Percentiles rank a stretch among this genome's conserved stretches.
phyloP scores from a whole-genome alignment of 2,329 filamentous ascomycete genomes.

The Aspergillus fumigatiaffinis region DNA sequence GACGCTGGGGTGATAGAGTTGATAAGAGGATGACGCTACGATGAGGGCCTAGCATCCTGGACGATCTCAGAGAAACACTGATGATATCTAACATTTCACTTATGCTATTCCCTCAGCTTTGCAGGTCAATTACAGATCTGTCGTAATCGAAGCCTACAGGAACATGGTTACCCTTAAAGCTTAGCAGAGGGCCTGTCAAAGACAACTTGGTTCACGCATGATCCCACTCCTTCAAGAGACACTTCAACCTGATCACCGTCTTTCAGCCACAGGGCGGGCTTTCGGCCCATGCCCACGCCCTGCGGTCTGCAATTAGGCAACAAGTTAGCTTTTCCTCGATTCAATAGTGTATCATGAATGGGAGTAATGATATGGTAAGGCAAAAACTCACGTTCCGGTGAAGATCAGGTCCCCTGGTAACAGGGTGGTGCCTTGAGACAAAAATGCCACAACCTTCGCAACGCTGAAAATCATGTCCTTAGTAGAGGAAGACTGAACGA shows the following conservation, averaged over 20 bases:
- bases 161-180: slow-evolving; percentile 21
- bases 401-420: slow-evolving; percentile 41
- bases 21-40: background rate
- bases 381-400: slow-evolving; percentile 41
- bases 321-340: background rate
- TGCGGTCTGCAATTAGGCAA: slow-evolving; percentile 49
- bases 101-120: background rate
- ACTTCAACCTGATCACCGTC: slow-evolving; percentile 69
- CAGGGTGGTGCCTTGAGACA: slow-evolving; percentile 43
- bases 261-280: slow-evolving; percentile 64
- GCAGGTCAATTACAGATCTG: background rate
- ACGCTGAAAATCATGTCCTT: slow-evolving; percentile 50
- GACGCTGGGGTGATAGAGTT: background rate
- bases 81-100: background rate
- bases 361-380: background rate
- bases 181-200: slow-evolving; percentile 40
- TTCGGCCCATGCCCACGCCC: slow-evolving; percentile 67
- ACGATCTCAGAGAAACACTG: background rate
- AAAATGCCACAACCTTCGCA: slow-evolving; percentile 43
- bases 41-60: background rate
- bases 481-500: slow-evolving; percentile 48
- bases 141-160: background rate
- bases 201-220: slow-evolving; percentile 44
- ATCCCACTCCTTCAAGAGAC: slow-evolving; percentile 62
- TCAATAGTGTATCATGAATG: slow-evolving; percentile 49